These are phyloP conservation scores for Juncus effusus DNA, from an alignment of 176 grass and related monocot genomes.

Conservation along the genomic window DNA sequence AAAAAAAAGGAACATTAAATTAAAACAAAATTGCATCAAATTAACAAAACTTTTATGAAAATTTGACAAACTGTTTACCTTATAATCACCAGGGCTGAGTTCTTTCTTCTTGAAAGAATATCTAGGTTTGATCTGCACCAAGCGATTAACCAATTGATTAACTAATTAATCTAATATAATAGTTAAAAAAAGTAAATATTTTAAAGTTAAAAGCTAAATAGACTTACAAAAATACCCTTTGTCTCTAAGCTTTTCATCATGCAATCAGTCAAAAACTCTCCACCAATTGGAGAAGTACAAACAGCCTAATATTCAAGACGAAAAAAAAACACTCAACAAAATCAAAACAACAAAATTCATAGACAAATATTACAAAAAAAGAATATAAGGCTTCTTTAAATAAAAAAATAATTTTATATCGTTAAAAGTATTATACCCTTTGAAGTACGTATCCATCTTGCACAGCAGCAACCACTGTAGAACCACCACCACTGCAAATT, in stretches of 20 bases:
- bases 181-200: conserved; percentile 7
- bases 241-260: conserved; percentile 99
- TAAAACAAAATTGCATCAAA: conserved; percentile 7
- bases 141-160: not conserved
- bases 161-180: no score
- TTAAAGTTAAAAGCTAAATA: conserved; percentile 30
- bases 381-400: not conserved
- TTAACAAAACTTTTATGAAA: conserved; percentile 2
- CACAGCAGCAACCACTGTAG: conserved; percentile 86
- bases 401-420: not conserved
- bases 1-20: not conserved
- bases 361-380: not conserved
- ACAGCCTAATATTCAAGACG: conserved; percentile 64
- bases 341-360: conserved; percentile 1
- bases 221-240: conserved; percentile 81
- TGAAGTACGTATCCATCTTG: conserved; percentile 97
- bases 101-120: conserved; percentile 99
- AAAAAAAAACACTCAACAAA: conserved; percentile 9
- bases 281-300: conserved; percentile 76
- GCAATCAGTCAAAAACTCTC: conserved; percentile 97
- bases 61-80: conserved; percentile 38
- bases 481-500: conserved; percentile 70
- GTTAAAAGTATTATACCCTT: conserved; percentile 51
- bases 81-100: conserved; percentile 75
- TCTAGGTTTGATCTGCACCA: conserved; percentile 84